Evolutionary conservation across 495 filamentous ascomycete species (phyloP), one percentile per base, ranked within the genome.

Genomic region (Clohesyomyces aquaticus): DNA sequence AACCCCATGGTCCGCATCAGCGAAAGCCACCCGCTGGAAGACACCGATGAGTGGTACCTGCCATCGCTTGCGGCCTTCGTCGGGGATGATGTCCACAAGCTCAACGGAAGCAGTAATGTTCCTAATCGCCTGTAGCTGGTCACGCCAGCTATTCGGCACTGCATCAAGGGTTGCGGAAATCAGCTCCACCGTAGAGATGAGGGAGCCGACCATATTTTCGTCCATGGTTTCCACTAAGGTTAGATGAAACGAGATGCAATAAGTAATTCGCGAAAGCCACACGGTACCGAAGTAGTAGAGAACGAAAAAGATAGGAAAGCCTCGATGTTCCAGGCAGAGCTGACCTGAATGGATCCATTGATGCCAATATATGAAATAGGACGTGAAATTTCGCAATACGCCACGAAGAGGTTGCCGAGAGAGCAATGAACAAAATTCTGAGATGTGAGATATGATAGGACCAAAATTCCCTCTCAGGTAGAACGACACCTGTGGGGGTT

Each of bases 1-100:
- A 26, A 72, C 73, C 12, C 79, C 78, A 52, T 60, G 71, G 60
- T 81, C 81, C 6, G 75, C 65, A 46, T 84, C 80, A 43, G 73
- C 70, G 63, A 73, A 81, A 9, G 80, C 78, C 52, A 81, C 78
- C 19, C 74, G 70, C 57, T 84, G 81, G 23, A 83, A 71, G 46
- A 74, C 72, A 19, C 69, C 68, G 58, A 84, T 72, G 47, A 82
- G 41, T 2, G 47, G 49, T 4, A 68, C 38, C 45, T 71, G 69
- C 61, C 62, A 59, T 27, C 52, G 49, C 26, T 38, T 73, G 74
- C 77, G 79, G 14, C 71, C 57, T 59, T 78, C 77, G 62, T 83
- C 77, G 1, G 72, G 71, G 21, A 74, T 67, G 0, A 74, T 67
- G 43, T 67, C 66, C 16, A 70, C 23, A 45, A 75, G 66, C 53